phyloP scores from a whole-genome alignment of 2,329 filamentous ascomycete species.

The Ceratocystis cacaofunesta region DNA sequence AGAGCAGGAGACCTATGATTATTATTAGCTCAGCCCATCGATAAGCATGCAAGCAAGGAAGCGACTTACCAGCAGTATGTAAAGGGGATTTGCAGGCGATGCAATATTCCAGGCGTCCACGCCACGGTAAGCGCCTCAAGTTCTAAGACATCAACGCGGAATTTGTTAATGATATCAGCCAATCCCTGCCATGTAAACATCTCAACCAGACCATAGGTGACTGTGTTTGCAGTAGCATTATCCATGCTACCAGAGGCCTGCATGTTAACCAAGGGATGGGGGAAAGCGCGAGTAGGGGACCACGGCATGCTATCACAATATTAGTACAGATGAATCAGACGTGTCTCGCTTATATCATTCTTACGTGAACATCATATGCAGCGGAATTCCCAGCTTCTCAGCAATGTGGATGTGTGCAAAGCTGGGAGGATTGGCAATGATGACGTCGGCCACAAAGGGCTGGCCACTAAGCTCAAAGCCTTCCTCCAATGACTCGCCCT shows the following conservation, averaged over 20 bases:
- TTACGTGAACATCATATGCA: conserved; percentile 83
- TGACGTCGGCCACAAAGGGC: conserved; percentile 71
- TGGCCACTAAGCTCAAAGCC: conserved; percentile 28
- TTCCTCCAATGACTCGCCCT: conserved; percentile 35
- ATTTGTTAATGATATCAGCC: conserved; percentile 81
- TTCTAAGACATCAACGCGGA: conserved; percentile 58
- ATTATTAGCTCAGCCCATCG: not conserved
- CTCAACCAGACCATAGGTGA: conserved; percentile 73
- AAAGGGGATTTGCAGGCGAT: conserved; percentile 61
- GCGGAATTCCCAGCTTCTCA: conserved; percentile 57
- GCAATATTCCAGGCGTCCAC: conserved; percentile 68
- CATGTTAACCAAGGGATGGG: conserved; percentile 74
- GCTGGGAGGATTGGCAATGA: conserved; percentile 65
- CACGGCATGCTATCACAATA: conserved; percentile 74
- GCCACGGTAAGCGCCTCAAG: conserved; percentile 65
- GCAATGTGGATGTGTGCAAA: conserved; percentile 64
- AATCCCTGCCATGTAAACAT: conserved; percentile 89
- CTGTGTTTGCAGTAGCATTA: conserved; percentile 61
- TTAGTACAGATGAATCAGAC: not conserved
- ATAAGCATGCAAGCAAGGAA: not conserved
- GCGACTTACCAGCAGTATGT: conserved; percentile 65
- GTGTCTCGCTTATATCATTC: conserved; percentile 22
- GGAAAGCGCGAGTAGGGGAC: conserved; percentile 72
- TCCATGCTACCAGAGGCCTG: conserved; percentile 57
- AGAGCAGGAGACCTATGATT: conserved; percentile 47